Evolutionary conservation across 2,329 filamentous ascomycete genomes (phyloP), one percentile per base, ranked within the genome.

Genomic region (Fusarium virguliforme): DNA sequence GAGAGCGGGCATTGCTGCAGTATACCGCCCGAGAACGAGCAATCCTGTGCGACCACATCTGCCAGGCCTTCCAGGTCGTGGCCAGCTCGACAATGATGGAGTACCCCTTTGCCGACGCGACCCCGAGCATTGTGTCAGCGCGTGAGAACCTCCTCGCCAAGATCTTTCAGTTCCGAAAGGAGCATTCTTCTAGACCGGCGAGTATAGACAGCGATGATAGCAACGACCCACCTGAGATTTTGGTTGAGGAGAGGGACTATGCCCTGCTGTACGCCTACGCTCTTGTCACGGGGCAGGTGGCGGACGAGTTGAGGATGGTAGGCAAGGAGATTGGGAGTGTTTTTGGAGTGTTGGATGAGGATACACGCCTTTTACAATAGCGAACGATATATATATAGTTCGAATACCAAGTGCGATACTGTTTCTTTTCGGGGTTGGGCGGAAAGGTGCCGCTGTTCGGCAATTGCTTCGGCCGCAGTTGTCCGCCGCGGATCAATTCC

Each of bases 61-160:
- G 94, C 77, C 96, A 98, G 84, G 87, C 98, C 3, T 89, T 89
- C 62, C 86, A 90, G 76, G 95, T 98, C 0, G 89, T 98, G 64
- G 96, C 96, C 0, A 96, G 93, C 35, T 97, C 93, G 3, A 90
- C 98, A 81, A 97, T 97, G 85, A 86, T 98, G 2, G 95, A 97
- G 80, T 98, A 97, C 76, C 94, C 95, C 0, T 86, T 98, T 58
- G 95, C 92, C 15, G 94, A 98, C 76, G 93, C 93, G 5, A 86
- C 98, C 12, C 95, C 95, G 0, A 94, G 91, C 65, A 93, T 97
- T 18, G 89, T 92, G 22, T 89, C 92, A 74, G 90, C 91, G n/a
- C 88, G 95, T 62, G 95, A 98, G 78, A 87, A 93, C 61, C 82
- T 98, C 35, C 84, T 99, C 13, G 92, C 93, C 15, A 95, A 93